Percentiles rank a stretch among this genome's conserved stretches.
Conservation (phyloP, 2,329 filamentous ascomycete genomes). For the Meredithiella fracta region DNA sequence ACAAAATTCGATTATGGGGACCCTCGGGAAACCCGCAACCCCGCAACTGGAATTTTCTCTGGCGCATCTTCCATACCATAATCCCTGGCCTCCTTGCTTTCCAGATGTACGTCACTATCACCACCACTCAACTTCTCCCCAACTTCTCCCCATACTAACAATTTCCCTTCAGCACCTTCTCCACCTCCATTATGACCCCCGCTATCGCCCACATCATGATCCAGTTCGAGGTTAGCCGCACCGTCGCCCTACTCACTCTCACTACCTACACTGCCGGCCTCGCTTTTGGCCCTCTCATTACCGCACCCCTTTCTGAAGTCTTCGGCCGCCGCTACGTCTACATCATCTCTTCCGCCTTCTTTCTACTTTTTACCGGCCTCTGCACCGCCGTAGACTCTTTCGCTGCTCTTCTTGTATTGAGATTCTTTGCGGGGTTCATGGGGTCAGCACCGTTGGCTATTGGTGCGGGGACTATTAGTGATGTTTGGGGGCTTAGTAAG, state of each 20-base stretch:
- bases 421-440: constrained; percentile 40
- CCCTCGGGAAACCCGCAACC: constrained; percentile 14
- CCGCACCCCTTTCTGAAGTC: constrained; percentile 42
- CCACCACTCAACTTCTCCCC: not conserved
- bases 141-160: not conserved
- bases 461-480: constrained; percentile 32
- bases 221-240: constrained; percentile 38
- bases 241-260: constrained; percentile 40
- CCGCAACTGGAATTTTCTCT: constrained; percentile 12
- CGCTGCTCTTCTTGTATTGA: constrained; percentile 32
- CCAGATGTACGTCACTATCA: constrained; percentile 12
- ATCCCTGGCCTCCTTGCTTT: constrained; percentile 15
- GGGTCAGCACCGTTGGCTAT: constrained; percentile 33
- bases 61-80: constrained; percentile 12
- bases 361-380: constrained; percentile 40
- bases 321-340: constrained; percentile 40
- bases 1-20: constrained; percentile 8
- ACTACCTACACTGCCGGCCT: constrained; percentile 45
- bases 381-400: constrained; percentile 33
- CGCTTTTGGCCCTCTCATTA: constrained; percentile 40
- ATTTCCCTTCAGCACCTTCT: constrained; percentile 29
- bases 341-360: constrained; percentile 29
- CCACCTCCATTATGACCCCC: constrained; percentile 37
- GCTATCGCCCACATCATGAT: constrained; percentile 29
- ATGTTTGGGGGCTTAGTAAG: constrained; percentile 21